A percentile compares a stretch with the other conserved stretches of the same genome.
Conservation (phyloP, 352 stramenopile species). For the Pythium apleroticum region DNA sequence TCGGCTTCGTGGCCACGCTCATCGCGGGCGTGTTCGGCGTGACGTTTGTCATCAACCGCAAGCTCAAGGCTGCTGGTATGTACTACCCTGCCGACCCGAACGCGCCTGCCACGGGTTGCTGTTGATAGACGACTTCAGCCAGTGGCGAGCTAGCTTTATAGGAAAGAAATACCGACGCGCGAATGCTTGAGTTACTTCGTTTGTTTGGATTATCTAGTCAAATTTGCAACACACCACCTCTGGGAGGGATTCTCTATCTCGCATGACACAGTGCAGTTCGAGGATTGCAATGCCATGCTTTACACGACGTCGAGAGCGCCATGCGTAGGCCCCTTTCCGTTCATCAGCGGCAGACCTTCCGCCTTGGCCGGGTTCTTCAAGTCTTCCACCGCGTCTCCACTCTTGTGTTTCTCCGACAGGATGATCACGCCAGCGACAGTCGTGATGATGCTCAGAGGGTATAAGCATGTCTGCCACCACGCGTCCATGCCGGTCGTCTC, state of each 20-base stretch:
- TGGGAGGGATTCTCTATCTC: background rate
- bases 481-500: slow-evolving; percentile 80
- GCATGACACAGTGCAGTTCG: background rate
- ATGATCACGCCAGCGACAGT: slow-evolving; percentile 81
- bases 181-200: slow-evolving; percentile 14
- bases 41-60: slow-evolving; percentile 80
- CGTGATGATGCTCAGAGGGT: slow-evolving; percentile 75
- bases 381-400: slow-evolving; percentile 39
- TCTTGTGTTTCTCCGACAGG: slow-evolving; percentile 80
- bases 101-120: slow-evolving; percentile 53
- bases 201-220: slow-evolving; percentile 12
- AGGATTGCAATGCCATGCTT: background rate
- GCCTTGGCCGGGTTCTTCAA: slow-evolving; percentile 17
- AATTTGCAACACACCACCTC: background rate
- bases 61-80: slow-evolving; percentile 79
- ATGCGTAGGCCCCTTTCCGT: slow-evolving; percentile 20
- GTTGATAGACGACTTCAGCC: slow-evolving; percentile 21
- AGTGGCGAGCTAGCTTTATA: slow-evolving; percentile 7
- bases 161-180: background rate
- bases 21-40: slow-evolving; percentile 52
- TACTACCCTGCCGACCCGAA: slow-evolving; percentile 67
- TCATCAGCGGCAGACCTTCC: slow-evolving; percentile 34
- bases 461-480: slow-evolving; percentile 79
- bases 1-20: slow-evolving; percentile 68
- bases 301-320: slow-evolving; percentile 33